Evolutionary conservation across 306 rosid genomes (phyloP).

Genomic region (Echinosophora koreensis): DNA sequence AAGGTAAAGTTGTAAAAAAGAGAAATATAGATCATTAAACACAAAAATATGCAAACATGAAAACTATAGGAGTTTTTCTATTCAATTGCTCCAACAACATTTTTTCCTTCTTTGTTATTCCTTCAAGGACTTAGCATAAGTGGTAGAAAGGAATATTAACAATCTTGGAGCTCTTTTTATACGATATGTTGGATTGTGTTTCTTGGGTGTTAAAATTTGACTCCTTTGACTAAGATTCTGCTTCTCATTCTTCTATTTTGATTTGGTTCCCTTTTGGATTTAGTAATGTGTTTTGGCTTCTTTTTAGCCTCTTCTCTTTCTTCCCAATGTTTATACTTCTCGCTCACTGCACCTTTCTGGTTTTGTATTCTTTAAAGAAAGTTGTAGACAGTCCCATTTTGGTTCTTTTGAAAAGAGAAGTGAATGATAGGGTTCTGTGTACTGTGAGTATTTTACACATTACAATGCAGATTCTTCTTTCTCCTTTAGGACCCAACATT

Average conservation of each 20-base stretch:
- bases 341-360: slow-evolving; percentile 35
- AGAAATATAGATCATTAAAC: slow-evolving; percentile 26
- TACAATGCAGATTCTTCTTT: slow-evolving; percentile 58
- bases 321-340: slow-evolving; percentile 31
- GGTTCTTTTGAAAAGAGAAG: slow-evolving; percentile 54
- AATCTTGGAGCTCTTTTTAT: slow-evolving; percentile 53
- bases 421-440: slow-evolving; percentile 51
- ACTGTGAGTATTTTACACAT: slow-evolving; percentile 44
- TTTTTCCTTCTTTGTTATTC: slow-evolving; percentile 23
- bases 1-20: not conserved
- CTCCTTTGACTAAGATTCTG: slow-evolving; percentile 75
- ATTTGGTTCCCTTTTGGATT: slow-evolving; percentile 65
- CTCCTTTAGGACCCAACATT: slow-evolving; percentile 65
- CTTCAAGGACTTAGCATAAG: slow-evolving; percentile 39
- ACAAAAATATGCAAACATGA: slow-evolving; percentile 42
- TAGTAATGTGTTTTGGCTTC: slow-evolving; percentile 44
- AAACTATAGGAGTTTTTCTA: slow-evolving; percentile 34
- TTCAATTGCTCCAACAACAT: slow-evolving; percentile 21
- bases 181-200: slow-evolving; percentile 67
- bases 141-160: slow-evolving; percentile 50
- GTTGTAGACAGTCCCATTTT: slow-evolving; percentile 38
- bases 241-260: slow-evolving; percentile 80
- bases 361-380: slow-evolving; percentile 43
- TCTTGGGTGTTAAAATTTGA: slow-evolving; percentile 62
- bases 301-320: slow-evolving; percentile 36